Percentiles rank a stretch among this genome's conserved stretches.
These are phyloP conservation scores for Pelargonium myrrhifolium DNA, from an alignment of 441 rosid species.

Conservation along the genomic window DNA sequence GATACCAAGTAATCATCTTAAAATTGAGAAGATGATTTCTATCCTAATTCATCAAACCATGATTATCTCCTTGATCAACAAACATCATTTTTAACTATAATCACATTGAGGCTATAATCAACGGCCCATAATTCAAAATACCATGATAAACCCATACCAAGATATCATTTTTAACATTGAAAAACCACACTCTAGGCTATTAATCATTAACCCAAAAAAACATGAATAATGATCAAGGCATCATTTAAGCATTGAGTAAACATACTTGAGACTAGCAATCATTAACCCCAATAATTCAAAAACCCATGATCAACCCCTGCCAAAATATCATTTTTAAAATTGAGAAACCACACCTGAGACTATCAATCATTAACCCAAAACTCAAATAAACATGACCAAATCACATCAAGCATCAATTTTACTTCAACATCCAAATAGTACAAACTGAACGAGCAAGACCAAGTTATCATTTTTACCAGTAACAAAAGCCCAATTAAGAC, in stretches of 20 bases:
- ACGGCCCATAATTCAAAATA: not conserved
- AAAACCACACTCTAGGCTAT: not conserved
- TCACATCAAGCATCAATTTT: not conserved
- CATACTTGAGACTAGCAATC: no score
- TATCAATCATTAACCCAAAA: not conserved
- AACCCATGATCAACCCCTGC: not conserved
- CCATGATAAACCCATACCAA: not conserved
- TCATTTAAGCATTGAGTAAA: not conserved
- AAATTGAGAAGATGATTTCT: not conserved
- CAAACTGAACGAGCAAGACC: not conserved
- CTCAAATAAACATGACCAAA: not conserved
- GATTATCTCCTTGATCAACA: no score
- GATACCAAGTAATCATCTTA: not conserved
- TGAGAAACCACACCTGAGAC: not conserved
- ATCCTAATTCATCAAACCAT: no score
- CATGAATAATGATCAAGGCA: not conserved
- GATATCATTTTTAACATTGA: not conserved
- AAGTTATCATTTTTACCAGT: no score
- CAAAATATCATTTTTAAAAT: not conserved
- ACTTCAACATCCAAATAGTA: not conserved
- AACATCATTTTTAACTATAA: no score
- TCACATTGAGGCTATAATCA: not conserved
- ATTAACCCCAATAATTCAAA: not conserved
- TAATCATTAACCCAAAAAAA: not conserved
- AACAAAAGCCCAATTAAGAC: no score